Conservation (phyloP, 306 rosid species). For the Cicer chorassanicum region DNA sequence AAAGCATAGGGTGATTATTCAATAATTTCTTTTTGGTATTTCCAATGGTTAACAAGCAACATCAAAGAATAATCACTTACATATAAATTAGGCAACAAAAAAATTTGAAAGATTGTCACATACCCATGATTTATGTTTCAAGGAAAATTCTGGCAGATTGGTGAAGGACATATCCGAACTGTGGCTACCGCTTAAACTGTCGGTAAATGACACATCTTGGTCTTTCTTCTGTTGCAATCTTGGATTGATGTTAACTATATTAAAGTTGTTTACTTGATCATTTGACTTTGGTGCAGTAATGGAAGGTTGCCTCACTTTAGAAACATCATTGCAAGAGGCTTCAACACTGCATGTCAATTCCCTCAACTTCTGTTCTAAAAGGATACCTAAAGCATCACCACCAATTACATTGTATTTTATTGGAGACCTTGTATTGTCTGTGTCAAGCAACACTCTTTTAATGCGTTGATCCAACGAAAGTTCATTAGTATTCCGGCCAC, state of each 20-base stretch:
- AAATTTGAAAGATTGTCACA: slow-evolving; percentile 32
- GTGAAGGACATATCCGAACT: slow-evolving; percentile 59
- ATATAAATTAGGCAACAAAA: slow-evolving; percentile 10
- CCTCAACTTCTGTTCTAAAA: slow-evolving; percentile 86
- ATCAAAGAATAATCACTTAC: slow-evolving; percentile 2
- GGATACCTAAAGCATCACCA: slow-evolving; percentile 82
- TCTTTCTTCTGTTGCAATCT: slow-evolving; percentile 53
- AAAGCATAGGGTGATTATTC: slow-evolving; percentile 22
- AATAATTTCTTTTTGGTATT: background rate
- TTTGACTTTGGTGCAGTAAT: slow-evolving; percentile 47
- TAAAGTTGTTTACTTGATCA: slow-evolving; percentile 45
- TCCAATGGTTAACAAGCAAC: background rate
- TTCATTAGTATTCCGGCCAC: slow-evolving; percentile 46
- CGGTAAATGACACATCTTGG: slow-evolving; percentile 47
- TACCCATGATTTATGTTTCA: slow-evolving; percentile 70
- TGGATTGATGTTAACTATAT: slow-evolving; percentile 44
- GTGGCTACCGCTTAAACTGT: slow-evolving; percentile 40
- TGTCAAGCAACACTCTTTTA: slow-evolving; percentile 62
- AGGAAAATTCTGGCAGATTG: slow-evolving; percentile 53
- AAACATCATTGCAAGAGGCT: slow-evolving; percentile 52
- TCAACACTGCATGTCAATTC: slow-evolving; percentile 68
- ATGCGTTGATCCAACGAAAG: slow-evolving; percentile 61
- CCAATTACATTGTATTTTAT: slow-evolving; percentile 75
- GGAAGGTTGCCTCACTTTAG: slow-evolving; percentile 56
- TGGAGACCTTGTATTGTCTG: slow-evolving; percentile 66